Conservation (phyloP, 129 eudicot species). For the Lactuca sativa region DNA sequence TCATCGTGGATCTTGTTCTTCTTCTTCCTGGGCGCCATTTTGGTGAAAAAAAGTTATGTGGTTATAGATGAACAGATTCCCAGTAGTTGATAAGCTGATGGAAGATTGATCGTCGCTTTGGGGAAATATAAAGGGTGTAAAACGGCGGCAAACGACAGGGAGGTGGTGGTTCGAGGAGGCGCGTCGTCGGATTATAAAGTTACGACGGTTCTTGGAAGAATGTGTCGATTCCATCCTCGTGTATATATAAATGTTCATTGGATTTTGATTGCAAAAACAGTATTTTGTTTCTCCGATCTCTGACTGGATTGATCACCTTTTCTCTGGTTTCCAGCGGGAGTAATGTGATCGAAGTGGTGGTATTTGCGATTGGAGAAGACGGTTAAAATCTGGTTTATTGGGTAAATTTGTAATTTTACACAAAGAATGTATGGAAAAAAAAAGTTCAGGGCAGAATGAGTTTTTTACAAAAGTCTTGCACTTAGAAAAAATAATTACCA, state of each 20-base stretch:
- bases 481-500: too few relatives aligned
- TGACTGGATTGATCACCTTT: not conserved
- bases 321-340: not conserved
- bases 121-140: not conserved
- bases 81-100: not conserved
- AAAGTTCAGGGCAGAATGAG: too few relatives aligned
- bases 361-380: not conserved
- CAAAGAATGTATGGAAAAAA: too few relatives aligned
- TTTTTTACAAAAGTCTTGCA: too few relatives aligned
- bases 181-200: conserved; percentile 22
- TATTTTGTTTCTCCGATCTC: not conserved
- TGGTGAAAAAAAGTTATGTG: too few relatives aligned
- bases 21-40: conserved; percentile 25
- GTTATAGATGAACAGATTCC: not conserved
- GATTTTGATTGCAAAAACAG: not conserved
- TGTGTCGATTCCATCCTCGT: conserved; percentile 23
- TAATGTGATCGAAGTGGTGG: not conserved
- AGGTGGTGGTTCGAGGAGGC: conserved; percentile 16
- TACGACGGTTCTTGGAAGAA: conserved; percentile 10
- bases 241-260: not conserved
- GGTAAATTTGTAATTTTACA: not conserved
- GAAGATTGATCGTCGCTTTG: not conserved
- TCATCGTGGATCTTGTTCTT: conserved; percentile 23
- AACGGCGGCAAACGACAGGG: conserved; percentile 8
- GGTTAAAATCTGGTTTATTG: not conserved